Evolutionary conservation across 139 green algal genomes (phyloP), one percentile per base, ranked within the genome.

Genomic region (Auxenochlorella pyrenoidosa): DNA sequence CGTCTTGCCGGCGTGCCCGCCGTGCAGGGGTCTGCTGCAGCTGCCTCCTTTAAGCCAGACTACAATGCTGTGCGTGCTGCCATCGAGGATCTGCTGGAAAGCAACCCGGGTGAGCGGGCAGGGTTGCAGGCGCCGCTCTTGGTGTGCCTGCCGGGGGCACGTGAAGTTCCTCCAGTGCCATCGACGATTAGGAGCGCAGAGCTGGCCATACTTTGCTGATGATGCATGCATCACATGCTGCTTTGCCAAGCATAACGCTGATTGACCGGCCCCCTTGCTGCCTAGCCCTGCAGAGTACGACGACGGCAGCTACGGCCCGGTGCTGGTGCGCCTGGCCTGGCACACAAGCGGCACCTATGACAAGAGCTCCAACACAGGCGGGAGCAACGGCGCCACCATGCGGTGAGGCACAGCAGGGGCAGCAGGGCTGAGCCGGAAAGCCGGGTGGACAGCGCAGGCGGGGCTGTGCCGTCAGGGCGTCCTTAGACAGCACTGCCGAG

Each of bases 341-440:
- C 96, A 99, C 86, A 89, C 91, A 6, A 90, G 86, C 2, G 96
- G 97, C 75, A 98, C 95, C 30, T 99, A 97, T 84, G 94, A 97
- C 92, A 96, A 96, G 88, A 90, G 86, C 51, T 91, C 85, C 38
- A 87, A 89, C 71, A 97, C 94, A 3, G 96, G 96, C 38, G 97
- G 97, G 43, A 94, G 85, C 40, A 95, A 97, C 72, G 95, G 94
- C 65, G 96, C 94, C 26, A 98, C 96, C 85, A 99, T 99, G 94
- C 88, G 97, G 89, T 96, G 84, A 40, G 86, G 13, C 36, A 28
- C 22, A 21, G 72, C 68, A 6, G 32, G 24, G 22, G 70, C 70
- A 40, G 66, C 26, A 15, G 70, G 70, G 70, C 15, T 10, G 15
- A 24, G 12, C 54, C 3, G 16, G 15, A 13, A 22, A 63, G 16